Evolutionary conservation across 352 stramenopile species (phyloP).

Genomic region (Globisporangium ultimum): DNA sequence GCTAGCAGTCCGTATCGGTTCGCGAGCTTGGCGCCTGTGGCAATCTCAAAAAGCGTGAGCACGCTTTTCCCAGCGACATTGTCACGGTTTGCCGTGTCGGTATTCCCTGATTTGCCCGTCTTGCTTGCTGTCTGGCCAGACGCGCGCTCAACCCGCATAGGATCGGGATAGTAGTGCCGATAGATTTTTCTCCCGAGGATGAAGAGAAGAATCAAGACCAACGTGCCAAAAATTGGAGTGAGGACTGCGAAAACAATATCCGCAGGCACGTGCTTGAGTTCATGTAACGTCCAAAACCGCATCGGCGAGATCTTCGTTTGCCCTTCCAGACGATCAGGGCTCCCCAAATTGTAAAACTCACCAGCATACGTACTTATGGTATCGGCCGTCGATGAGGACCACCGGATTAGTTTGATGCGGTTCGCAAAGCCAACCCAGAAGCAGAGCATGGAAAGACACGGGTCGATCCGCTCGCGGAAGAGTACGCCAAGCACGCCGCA

Average conservation of each 20-base stretch:
- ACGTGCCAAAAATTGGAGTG: not conserved
- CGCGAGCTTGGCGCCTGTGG: slow-evolving; percentile 11
- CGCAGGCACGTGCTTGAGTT: not conserved
- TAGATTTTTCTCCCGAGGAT: slow-evolving; percentile 22
- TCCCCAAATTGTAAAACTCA: not conserved
- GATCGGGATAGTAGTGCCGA: slow-evolving; percentile 13
- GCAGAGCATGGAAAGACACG: slow-evolving; percentile 1
- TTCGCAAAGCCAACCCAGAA: slow-evolving; percentile 1
- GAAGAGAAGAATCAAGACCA: not conserved
- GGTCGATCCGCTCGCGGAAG: slow-evolving; percentile 11
- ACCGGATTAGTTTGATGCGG: slow-evolving; percentile 6
- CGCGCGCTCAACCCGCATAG: not conserved
- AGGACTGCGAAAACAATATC: not conserved
- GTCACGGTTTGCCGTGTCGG: not conserved
- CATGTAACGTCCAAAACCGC: slow-evolving; percentile 17
- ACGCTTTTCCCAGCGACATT: slow-evolving; percentile 13
- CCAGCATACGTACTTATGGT: not conserved
- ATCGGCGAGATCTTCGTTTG: slow-evolving; percentile 16
- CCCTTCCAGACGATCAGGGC: not conserved
- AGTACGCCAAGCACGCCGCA: slow-evolving; percentile 8
- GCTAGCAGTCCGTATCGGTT: slow-evolving; percentile 16
- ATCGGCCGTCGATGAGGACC: not conserved
- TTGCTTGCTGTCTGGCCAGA: no score
- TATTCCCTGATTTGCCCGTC: no score
- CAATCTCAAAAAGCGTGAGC: slow-evolving; percentile 20